These are phyloP conservation scores for Vanrija pseudolonga DNA, from an alignment of 1,284 basidiomycete species.

Conservation along the genomic window DNA sequence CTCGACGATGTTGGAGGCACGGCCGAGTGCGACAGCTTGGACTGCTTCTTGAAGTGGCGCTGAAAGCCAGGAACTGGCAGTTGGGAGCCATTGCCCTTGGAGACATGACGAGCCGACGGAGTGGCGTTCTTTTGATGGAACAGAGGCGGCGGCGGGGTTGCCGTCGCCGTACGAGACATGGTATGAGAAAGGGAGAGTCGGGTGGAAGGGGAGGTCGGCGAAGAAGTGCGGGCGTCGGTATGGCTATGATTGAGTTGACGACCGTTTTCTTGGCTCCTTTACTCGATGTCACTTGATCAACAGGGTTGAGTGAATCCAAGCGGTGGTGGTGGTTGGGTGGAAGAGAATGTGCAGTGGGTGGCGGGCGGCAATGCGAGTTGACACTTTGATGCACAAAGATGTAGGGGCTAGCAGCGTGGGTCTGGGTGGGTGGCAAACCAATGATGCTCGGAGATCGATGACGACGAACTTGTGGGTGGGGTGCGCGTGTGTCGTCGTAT, in stretches of 20 bases:
- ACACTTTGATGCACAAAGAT: not conserved
- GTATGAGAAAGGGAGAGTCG: conserved; percentile 12
- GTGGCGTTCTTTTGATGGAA: conserved; percentile 38
- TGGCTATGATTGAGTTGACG: conserved; percentile 33
- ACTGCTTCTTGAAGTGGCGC: conserved; percentile 12
- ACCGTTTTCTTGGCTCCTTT: conserved; percentile 47
- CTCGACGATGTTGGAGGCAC: not conserved
- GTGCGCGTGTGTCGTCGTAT: not conserved
- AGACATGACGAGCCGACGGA: conserved; percentile 35
- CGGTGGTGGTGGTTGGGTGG: too few species aligned
- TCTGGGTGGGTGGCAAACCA: not conserved
- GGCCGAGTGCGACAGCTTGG: not conserved
- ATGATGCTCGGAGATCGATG: not conserved
- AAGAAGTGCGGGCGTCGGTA: conserved; percentile 46
- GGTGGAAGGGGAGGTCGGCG: conserved; percentile 34
- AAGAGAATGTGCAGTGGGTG: too few species aligned
- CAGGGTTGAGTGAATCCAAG: not conserved
- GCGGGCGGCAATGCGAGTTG: too few species aligned
- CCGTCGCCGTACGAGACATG: conserved; percentile 41
- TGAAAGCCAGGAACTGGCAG: conserved; percentile 5
- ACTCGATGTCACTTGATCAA: not conserved
- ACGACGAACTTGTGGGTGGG: not conserved
- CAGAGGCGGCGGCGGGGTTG: conserved; percentile 40
- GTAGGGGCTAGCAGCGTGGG: not conserved
- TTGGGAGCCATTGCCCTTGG: conserved; percentile 4